phyloP scores from a whole-genome alignment of 2,329 filamentous ascomycete genomes.

The Seiridium unicorne region DNA sequence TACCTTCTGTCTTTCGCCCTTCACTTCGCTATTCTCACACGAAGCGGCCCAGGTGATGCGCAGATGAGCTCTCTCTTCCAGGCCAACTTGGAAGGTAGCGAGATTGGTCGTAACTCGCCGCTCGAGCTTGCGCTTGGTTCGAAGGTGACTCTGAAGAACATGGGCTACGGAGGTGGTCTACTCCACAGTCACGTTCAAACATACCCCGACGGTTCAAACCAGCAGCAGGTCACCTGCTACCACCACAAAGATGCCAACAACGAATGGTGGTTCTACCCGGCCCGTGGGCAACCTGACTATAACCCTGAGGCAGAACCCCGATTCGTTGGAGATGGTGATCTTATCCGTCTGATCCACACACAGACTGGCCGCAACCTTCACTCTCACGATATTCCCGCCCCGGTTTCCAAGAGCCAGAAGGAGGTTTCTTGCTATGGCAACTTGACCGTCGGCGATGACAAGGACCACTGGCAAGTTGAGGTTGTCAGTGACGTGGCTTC shows the following conservation, averaged over 20 bases:
- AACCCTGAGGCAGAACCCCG: constrained; percentile 68
- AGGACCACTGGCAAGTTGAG: constrained; percentile 96
- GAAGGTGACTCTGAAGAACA: constrained; percentile 92
- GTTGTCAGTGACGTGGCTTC: constrained; percentile 88
- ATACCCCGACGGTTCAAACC: constrained; percentile 86
- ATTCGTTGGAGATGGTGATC: constrained; percentile 74
- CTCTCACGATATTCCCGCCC: constrained; percentile 86
- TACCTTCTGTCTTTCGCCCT: constrained; percentile 95
- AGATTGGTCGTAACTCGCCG: constrained; percentile 91
- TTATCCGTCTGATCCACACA: constrained; percentile 85
- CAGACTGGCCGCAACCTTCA: constrained; percentile 97
- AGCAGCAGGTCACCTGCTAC: constrained; percentile 98
- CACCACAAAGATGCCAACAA: constrained; percentile 99
- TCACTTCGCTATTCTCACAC: constrained; percentile 91
- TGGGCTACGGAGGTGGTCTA: constrained; percentile 96
- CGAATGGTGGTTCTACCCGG: constrained; percentile 99
- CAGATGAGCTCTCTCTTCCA: constrained; percentile 99
- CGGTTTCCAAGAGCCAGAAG: constrained; percentile 82
- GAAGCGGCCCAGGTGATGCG: constrained; percentile 94
- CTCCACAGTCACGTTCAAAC: constrained; percentile 96
- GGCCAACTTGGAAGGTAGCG: constrained; percentile 89
- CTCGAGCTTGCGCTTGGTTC: constrained; percentile 90
- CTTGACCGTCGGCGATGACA: constrained; percentile 89
- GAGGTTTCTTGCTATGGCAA: constrained; percentile 98
- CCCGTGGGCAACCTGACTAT: constrained; percentile 73